Percentiles rank a stretch among this genome's conserved stretches.
Evolutionary conservation across 2,329 filamentous ascomycete species (phyloP).

Genomic region (Verticillium nonalfalfae): DNA sequence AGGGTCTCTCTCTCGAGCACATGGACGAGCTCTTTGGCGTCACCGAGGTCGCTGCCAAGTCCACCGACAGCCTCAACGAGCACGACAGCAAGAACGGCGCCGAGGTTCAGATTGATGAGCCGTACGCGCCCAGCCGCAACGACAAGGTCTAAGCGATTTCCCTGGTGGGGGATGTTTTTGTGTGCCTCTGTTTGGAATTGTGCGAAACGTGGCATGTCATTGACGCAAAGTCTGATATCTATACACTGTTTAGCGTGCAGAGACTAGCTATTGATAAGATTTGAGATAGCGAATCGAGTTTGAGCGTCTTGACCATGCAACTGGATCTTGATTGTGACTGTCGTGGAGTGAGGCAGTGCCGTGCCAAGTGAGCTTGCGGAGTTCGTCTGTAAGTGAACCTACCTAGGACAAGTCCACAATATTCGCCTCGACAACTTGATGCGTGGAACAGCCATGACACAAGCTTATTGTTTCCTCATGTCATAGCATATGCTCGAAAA

Average conservation of each 20-base stretch:
- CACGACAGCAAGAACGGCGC: background rate
- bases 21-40: conserved; percentile 5
- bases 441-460: too few relatives aligned
- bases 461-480: too few relatives aligned
- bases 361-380: background rate
- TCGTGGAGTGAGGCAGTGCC: too few relatives aligned
- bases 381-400: too few relatives aligned
- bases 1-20: conserved; percentile 31
- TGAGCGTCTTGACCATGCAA: background rate
- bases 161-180: background rate
- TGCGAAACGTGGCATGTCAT: background rate
- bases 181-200: too few relatives aligned
- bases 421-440: too few relatives aligned
- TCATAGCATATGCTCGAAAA: too few relatives aligned
- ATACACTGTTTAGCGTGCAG: background rate
- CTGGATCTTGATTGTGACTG: background rate
- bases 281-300: background rate
- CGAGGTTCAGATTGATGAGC: conserved; percentile 1
- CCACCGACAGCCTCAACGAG: conserved; percentile 1
- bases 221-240: background rate
- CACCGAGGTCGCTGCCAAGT: background rate
- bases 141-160: background rate
- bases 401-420: too few relatives aligned
- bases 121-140: background rate
- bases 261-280: background rate